These are phyloP conservation scores for Cercospora berteroae DNA, from an alignment of 2,329 filamentous ascomycete genomes.

Conservation along the genomic window DNA sequence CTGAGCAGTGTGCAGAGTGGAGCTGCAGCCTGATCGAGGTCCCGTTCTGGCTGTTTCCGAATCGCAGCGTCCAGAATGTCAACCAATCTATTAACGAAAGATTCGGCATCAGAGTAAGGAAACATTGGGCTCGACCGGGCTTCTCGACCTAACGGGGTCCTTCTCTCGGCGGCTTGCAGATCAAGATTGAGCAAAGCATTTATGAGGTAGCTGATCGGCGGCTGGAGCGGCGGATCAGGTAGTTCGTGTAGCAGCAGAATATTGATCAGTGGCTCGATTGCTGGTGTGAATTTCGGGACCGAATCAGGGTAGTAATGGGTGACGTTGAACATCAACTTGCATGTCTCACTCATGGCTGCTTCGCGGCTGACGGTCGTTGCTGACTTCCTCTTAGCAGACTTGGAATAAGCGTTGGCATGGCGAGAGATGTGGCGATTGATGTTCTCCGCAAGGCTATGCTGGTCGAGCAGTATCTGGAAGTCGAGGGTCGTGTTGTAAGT, in stretches of 20 bases:
- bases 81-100: constrained; percentile 64
- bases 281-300: constrained; percentile 60
- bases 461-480: constrained; percentile 62
- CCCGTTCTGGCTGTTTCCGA: constrained; percentile 60
- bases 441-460: constrained; percentile 65
- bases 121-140: constrained; percentile 58
- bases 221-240: constrained; percentile 65
- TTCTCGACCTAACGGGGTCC: constrained; percentile 24
- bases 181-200: constrained; percentile 81
- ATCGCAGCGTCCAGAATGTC: constrained; percentile 68
- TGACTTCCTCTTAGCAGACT: constrained; percentile 36
- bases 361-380: constrained; percentile 60
- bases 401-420: constrained; percentile 55
- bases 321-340: constrained; percentile 88
- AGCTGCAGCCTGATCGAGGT: constrained; percentile 70
- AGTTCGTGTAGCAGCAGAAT: constrained; percentile 64
- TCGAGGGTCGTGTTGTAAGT: constrained; percentile 74
- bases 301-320: constrained; percentile 69
- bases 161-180: constrained; percentile 46
- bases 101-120: constrained; percentile 60
- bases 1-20: constrained; percentile 63
- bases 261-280: constrained; percentile 67
- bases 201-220: constrained; percentile 68
- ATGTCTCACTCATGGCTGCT: constrained; percentile 77
- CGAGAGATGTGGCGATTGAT: constrained; percentile 66